These are phyloP conservation scores for Tuber borchii DNA, from an alignment of 495 filamentous ascomycete genomes.

Conservation along the genomic window DNA sequence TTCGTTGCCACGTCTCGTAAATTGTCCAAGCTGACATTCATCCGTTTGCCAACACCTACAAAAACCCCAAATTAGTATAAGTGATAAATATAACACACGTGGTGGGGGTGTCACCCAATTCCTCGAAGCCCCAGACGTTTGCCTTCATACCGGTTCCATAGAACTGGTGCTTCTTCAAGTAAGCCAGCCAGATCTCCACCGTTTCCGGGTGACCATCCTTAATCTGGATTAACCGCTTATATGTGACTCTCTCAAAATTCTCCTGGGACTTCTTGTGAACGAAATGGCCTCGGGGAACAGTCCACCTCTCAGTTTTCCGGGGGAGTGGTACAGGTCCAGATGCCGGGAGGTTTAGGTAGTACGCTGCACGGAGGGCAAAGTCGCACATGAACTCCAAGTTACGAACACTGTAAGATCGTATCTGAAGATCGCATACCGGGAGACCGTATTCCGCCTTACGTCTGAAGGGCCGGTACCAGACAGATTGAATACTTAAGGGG, in stretches of 20 bases:
- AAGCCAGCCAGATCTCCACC: constrained; percentile 86
- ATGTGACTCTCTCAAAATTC: constrained; percentile 88
- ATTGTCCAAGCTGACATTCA: constrained; percentile 57
- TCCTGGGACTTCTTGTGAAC: constrained; percentile 96
- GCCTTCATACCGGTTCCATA: constrained; percentile 98
- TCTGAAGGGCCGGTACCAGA: constrained; percentile 79
- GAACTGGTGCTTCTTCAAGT: constrained; percentile 80
- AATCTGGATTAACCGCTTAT: constrained; percentile 83
- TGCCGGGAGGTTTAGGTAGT: constrained; percentile 83
- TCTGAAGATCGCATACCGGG: constrained; percentile 80
- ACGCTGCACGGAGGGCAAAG: constrained; percentile 89
- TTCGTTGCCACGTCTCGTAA: constrained; percentile 54
- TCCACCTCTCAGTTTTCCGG: constrained; percentile 81
- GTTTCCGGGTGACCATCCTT: constrained; percentile 83
- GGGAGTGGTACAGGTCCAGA: constrained; percentile 85
- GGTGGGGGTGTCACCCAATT: constrained; percentile 50
- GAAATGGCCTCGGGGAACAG: constrained; percentile 81
- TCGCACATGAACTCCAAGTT: constrained; percentile 93
- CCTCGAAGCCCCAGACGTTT: constrained; percentile 83
- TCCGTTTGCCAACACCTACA: constrained; percentile 58
- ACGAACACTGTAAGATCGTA: constrained; percentile 82
- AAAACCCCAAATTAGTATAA: background rate
- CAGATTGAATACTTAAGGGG: constrained; percentile 56
- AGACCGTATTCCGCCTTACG: constrained; percentile 65
- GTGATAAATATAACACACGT: background rate